Base-by-base conservation (phyloP, 306 rosid genomes). In the Corylus heterophylla region DNA sequence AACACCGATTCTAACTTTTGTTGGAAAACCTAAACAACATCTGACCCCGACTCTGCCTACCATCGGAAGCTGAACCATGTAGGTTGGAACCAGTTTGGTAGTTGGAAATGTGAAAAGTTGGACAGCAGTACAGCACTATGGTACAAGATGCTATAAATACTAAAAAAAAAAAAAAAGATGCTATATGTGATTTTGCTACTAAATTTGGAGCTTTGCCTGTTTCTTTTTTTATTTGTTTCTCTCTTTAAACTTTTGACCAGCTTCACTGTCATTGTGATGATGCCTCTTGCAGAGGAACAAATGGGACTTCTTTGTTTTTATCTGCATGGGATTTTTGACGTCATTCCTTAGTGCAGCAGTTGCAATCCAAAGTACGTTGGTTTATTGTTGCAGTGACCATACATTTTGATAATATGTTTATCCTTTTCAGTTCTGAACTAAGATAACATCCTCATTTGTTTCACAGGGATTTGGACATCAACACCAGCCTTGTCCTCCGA, bases 241-340 rank as follows among this genome's bases (percentile, higher is more conserved):
- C 51, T 62, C 12, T 78, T 63, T 49, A 49, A 54, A 16, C n/a
- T 86, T 75, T 56, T 35, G 52, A 61, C 20, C 80, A 68, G 42
- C 76, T 76, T 54, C 78, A 67, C 72, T 58, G 73, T 74, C 75
- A n/a, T 87, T 74, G 27, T 72, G 17, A 78, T 75, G 69, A 78
- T 89, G 63, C 73, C 52, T 87, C 78, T 89, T 89, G 94, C 98
- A 92, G 98, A 88, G 88, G 87, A 95, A 95, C 88, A 95, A 92
- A 72, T 83, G 97, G 86, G 96, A 95, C 77, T 95, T 95, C 86
- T 89, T 95, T 80, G 84, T 91, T 75, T 82, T 95, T 16, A 50
- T 95, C 83, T 92, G 97, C 86, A 1, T 92, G 84, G 94, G 83
- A 83, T 83, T 91, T 80, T 48, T 74, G 85, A 73, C 98, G 27